Percentiles rank a stretch among this genome's conserved stretches.
These are phyloP conservation scores for Toxicodendron radicans DNA, from an alignment of 345 rosid species.

Conservation along the genomic window DNA sequence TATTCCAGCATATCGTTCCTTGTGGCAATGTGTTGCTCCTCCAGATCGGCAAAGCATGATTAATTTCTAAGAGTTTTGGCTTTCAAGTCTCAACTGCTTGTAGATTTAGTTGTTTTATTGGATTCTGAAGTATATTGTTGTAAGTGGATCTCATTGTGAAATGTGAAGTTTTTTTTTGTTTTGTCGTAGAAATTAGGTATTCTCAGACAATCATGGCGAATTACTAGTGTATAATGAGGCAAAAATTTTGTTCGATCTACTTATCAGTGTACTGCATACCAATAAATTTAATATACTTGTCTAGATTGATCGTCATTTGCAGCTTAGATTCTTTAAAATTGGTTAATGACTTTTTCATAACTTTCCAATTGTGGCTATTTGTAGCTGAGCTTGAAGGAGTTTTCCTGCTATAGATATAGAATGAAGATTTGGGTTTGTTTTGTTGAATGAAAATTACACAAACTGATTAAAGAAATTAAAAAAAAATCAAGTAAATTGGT, in stretches of 20 bases:
- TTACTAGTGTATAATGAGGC: constrained; percentile 13
- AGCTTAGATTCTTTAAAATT: too few relatives aligned
- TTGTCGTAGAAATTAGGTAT: not conserved
- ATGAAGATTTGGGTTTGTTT: too few relatives aligned
- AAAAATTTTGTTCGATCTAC: constrained; percentile 8
- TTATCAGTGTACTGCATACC: not conserved
- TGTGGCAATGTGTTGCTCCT: constrained; percentile 96
- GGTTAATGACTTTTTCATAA: too few relatives aligned
- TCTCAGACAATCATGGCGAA: not conserved
- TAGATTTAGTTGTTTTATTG: constrained; percentile 8
- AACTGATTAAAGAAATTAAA: too few relatives aligned
- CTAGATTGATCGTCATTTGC: too few relatives aligned
- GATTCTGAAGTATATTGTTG: not conserved
- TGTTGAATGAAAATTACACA: too few relatives aligned
- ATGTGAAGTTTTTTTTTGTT: too few relatives aligned
- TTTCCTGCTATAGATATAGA: too few relatives aligned
- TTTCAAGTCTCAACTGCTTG: not conserved
- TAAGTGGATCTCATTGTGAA: not conserved
- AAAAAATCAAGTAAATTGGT: too few relatives aligned
- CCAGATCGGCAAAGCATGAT: constrained; percentile 55
- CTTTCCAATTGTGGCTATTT: too few relatives aligned
- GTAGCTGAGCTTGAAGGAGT: too few relatives aligned
- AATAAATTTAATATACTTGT: not conserved
- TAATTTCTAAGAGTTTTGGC: constrained; percentile 33
- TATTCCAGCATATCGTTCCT: constrained; percentile 63